Evolutionary conservation across 192 early-diverging fungal genomes (phyloP), one percentile per base, ranked within the genome.

Genomic region (Entophlyctis luteolus): DNA sequence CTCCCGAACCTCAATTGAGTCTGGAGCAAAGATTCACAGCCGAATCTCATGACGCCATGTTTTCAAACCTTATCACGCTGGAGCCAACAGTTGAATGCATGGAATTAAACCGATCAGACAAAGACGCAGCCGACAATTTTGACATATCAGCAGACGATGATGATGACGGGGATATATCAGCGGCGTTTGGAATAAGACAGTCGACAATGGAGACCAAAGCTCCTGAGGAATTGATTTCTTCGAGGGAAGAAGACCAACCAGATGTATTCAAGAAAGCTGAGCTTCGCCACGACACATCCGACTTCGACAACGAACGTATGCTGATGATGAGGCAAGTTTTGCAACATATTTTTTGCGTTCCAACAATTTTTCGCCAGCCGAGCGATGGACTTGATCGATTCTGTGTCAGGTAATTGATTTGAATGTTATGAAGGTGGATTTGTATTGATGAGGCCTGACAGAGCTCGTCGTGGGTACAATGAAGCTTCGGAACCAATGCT

Each of bases 251-350:
- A 52, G 20, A 8, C 10, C 20, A 52, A 27, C 49, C n/a, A 52
- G 49, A 18, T 10, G 49, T 23, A 52, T 0, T 22, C 16, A 52
- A 22, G 39, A 47, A 46, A 16, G 2, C 59, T 0, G 48, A 33
- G 29, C 50, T 53, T 20, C 14, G 4, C 0, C 22, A 28, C 25
- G 12, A 53, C 50, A 25, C 14, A 0, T 12, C 20, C 10, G 60
- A 63, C 10, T 63, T 63, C 34, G 60, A 63, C 50, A 63, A 63
- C 47, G 60, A 63, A 22, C 6, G 60, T 22, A 63, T 63, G 60
- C 28, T 63, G 1, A 35, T 63, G 46, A 63, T 63, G 46, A 63
- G 60, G 50, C 29, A 53, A 25, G 1, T 1, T 47, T 47, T 47
- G 45, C 1, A 2, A 47, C 1, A 16, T n/a, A n/a, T 1, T 1